Base-by-base conservation (phyloP, 2,329 filamentous ascomycete species). In the Tolypocladium amazonense region DNA sequence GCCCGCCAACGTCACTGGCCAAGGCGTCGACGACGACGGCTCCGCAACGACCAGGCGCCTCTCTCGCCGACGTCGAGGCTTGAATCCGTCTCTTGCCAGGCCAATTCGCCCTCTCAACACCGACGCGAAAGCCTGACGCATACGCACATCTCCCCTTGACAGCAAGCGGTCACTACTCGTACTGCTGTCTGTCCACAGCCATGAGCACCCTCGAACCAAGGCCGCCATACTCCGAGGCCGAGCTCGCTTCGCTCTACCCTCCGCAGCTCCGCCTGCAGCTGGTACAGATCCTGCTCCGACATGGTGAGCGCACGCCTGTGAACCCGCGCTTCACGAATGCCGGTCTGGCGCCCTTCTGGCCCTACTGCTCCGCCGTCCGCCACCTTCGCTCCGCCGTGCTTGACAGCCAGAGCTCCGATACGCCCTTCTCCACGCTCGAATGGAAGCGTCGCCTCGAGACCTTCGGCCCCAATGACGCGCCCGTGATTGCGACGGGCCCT, bases 241-340 rank as follows among this genome's bases (percentile, higher is more conserved):
- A 97, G 81, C 84, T 97, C 56, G 79, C 82, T 52, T 78, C 79
- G 68, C 86, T 97, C 61, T 99, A 97, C 76, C 94, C 94, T 1
- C 76, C 85, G 59, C 79, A 82, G 53, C 80, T 99, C 61, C 83
- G 93, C 71, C 84, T 99, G 41, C 89, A 94, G 71, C 85, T 94
- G 62, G 94, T 97, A 56, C 94, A 99, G 77, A 81, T 97, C 67
- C 83, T 92, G 63, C 82, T 92, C 68, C 87, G 89, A 60, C 89
- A 92, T 75, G 89, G 89, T 75, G 84, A 87, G 77, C 87, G 93
- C 60, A 93, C 88, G 9, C 93, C 93, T 35, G 89, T 97, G 35
- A 89, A 86, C 60, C 82, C 89, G n/a, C 88, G 94, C 45, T 97
- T 99, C 72, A 84, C 89, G 70, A 94, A 93, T 76, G 83, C 84